phyloP scores from a whole-genome alignment of 306 rosid genomes.

The Citrullus mucosospermus region DNA sequence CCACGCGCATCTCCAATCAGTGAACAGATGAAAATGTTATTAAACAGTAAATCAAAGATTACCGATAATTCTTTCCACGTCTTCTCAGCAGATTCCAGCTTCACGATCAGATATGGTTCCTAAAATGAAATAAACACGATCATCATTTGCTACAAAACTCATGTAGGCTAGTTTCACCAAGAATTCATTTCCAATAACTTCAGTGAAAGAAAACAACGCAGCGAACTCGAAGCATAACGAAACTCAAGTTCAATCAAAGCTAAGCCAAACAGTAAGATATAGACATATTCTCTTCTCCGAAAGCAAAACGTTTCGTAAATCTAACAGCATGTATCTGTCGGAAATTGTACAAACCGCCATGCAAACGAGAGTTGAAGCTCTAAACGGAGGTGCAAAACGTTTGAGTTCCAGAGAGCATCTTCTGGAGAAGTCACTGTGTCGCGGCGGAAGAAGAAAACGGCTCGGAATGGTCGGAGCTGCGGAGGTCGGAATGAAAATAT shows the following conservation, averaged over 20 bases:
- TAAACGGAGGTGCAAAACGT: conserved; percentile 14
- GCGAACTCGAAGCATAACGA: neutral
- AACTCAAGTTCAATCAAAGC: neutral
- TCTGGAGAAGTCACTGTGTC: conserved; percentile 24
- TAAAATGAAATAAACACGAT: conserved; percentile 18
- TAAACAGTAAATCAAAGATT: neutral
- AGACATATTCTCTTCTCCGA: neutral
- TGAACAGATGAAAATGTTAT: neutral
- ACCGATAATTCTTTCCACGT: conserved; percentile 97
- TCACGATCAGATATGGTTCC: conserved; percentile 79
- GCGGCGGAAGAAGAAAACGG: conserved; percentile 14
- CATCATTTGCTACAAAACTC: neutral
- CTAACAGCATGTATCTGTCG: neutral
- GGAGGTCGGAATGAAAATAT: conserved; percentile 43
- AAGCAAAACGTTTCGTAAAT: neutral
- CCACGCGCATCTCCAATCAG: neutral
- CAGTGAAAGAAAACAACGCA: neutral
- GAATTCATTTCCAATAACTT: neutral
- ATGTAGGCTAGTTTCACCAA: neutral
- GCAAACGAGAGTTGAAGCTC: conserved; percentile 48
- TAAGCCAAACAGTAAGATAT: neutral
- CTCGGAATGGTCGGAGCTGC: conserved; percentile 30
- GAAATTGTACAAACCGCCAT: conserved; percentile 56
- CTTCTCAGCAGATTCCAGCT: conserved; percentile 89
- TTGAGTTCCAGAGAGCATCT: conserved; percentile 18